Base-by-base conservation (phyloP, 1,139 yeast genomes). In the Lodderomyces oxycetoniae region DNA sequence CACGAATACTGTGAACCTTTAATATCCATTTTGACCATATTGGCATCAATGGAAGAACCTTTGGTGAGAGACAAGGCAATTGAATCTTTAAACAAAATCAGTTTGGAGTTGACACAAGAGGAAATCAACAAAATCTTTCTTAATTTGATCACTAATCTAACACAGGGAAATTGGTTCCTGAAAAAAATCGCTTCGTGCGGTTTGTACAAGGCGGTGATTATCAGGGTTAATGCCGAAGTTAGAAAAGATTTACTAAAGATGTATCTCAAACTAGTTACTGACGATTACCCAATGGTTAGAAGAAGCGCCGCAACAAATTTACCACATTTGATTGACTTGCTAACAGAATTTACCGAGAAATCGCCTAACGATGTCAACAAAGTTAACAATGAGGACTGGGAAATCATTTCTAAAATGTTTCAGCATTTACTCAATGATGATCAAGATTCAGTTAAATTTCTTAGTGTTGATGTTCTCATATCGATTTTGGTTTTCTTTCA, bases 201-300 rank as follows among this genome's bases (percentile, higher is more conserved):
- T 2, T 70, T 93, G 47, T 89, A 80, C 61, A 79, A 83, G 48
- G 67, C 82, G 27, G 82, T 84, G 26, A 70, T 89, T 34, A 63
- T 71, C 25, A 74, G 80, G 44, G 83, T 85, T 11, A 60, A 71
- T 41, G 67, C 75, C 26, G 65, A 63, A 17, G 59, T 64, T 8
- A 68, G 91, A 57, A 69, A 70, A 34, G 80, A 79, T 33, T 67
- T 91, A 42, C 69, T 88, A 43, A 69, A 72, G 30, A 59, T 81
- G 37, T 89, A 82, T 57, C 67, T 77, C 42, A 82, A 79, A 47
- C 67, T 91, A 46, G 76, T 86, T 33, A 74, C 75, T 43, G 98
- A 93, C 59, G 98, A 93, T 42, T 87, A 95, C 16, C 99, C 99
- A 39, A 89, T 93, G 96, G 98, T 91, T 24, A 79, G 96, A 59